Evolutionary conservation across 139 green algal genomes (phyloP).

Genomic region (Limnomonas spitsbergensis): DNA sequence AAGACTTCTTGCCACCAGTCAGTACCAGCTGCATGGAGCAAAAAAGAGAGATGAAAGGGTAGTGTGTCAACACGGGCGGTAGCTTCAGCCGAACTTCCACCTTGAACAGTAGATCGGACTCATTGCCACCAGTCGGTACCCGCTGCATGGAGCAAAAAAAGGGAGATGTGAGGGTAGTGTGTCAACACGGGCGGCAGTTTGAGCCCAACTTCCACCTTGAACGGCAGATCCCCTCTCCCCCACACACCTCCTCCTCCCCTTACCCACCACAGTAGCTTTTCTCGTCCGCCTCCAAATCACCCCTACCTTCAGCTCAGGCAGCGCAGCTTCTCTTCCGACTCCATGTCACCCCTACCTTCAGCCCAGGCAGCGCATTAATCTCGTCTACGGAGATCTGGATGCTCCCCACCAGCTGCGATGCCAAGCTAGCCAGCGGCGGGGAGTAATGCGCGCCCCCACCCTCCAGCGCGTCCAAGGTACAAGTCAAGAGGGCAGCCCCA

Average conservation of each 20-base stretch:
- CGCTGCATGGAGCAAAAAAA: too few relatives aligned
- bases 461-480: constrained; percentile 1
- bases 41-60: too few relatives aligned
- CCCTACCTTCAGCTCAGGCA: too few relatives aligned
- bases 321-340: too few relatives aligned
- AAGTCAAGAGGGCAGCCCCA: background rate
- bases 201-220: constrained; percentile 28
- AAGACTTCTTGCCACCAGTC: background rate
- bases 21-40: background rate
- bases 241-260: too few relatives aligned
- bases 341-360: constrained; percentile 28
- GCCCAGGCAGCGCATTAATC: constrained; percentile 26
- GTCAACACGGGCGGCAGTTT: too few relatives aligned
- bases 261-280: too few relatives aligned
- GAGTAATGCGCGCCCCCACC: constrained; percentile 11
- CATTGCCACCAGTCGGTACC: background rate
- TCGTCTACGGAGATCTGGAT: constrained; percentile 12
- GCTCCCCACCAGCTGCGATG: constrained; percentile 10
- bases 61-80: too few relatives aligned
- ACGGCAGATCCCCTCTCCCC: too few relatives aligned
- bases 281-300: too few relatives aligned
- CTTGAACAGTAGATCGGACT: constrained; percentile 24
- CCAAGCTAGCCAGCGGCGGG: background rate
- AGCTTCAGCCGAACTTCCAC: constrained; percentile 27
- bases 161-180: too few relatives aligned